Percentiles rank a stretch among this genome's conserved stretches.
Conservation (phyloP, 352 stramenopile species). For the Phytophthora idaei region DNA sequence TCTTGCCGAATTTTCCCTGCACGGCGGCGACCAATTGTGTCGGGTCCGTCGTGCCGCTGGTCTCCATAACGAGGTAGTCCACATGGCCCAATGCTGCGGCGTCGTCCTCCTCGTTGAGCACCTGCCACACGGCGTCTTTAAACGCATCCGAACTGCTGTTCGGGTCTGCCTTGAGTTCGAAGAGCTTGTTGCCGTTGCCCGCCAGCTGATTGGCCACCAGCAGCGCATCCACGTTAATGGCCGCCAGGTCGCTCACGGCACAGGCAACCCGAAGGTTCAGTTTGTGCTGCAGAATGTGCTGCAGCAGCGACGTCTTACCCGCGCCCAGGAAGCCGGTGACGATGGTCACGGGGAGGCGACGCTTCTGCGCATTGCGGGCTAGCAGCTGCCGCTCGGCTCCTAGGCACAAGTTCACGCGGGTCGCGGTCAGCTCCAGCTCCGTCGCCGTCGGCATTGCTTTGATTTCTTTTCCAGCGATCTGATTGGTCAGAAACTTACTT, state of each 20-base stretch:
- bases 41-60: conserved; percentile 75
- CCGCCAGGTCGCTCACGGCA: conserved; percentile 70
- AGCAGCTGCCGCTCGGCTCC: conserved; percentile 59
- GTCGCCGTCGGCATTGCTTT: conserved; percentile 10
- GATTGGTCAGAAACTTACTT: conserved; percentile 5
- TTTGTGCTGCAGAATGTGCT: conserved; percentile 66
- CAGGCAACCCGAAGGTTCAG: conserved; percentile 74
- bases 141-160: conserved; percentile 49
- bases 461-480: background rate
- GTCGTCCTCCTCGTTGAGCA: conserved; percentile 37
- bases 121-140: conserved; percentile 75
- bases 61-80: conserved; percentile 84
- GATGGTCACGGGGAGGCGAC: conserved; percentile 64
- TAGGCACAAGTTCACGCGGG: conserved; percentile 66
- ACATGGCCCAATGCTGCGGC: conserved; percentile 49
- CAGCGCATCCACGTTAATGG: conserved; percentile 74
- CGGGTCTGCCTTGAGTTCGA: conserved; percentile 35
- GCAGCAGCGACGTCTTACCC: conserved; percentile 74
- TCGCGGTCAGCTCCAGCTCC: conserved; percentile 48
- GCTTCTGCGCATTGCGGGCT: conserved; percentile 51
- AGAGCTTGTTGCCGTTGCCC: conserved; percentile 35
- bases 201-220: conserved; percentile 51
- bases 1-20: conserved; percentile 77
- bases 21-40: conserved; percentile 68
- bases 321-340: conserved; percentile 70